Conservation (phyloP, 2,329 filamentous ascomycete species). For the Pseudocercospora musae region DNA sequence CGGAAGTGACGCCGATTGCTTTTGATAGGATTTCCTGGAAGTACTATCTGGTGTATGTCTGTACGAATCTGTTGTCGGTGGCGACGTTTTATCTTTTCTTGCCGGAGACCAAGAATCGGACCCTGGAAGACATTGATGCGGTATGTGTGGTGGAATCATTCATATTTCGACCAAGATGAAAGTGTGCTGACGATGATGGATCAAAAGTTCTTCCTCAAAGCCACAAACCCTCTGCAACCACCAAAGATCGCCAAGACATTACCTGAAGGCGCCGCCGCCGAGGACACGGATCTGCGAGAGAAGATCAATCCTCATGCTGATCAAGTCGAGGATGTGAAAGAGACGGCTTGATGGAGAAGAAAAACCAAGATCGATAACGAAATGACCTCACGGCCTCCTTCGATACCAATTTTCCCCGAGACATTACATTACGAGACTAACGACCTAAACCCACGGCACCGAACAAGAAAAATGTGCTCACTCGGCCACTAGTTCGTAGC, state of each 20-base stretch:
- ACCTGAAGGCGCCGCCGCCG: constrained; percentile 21
- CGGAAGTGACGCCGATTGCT: constrained; percentile 50
- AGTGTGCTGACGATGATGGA: too few species aligned
- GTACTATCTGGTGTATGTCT: constrained; percentile 51
- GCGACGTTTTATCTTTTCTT: constrained; percentile 37
- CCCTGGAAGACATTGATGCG: constrained; percentile 32
- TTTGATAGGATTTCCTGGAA: constrained; percentile 51
- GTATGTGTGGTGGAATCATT: not conserved
- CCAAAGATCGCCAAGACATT: constrained; percentile 23
- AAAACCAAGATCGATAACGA: too few species aligned
- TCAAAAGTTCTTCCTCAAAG: constrained; percentile 23
- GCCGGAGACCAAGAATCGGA: constrained; percentile 29
- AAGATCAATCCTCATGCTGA: constrained; percentile 16
- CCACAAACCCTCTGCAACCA: constrained; percentile 23
- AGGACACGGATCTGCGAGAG: constrained; percentile 15
- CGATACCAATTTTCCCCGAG: too few species aligned
- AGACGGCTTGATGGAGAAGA: not conserved
- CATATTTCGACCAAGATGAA: not conserved
- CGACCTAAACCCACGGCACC: too few species aligned
- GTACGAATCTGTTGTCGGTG: constrained; percentile 57
- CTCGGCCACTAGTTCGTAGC: too few species aligned
- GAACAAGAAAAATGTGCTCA: too few species aligned
- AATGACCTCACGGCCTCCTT: too few species aligned
- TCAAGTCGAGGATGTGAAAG: constrained; percentile 13
- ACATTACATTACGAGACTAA: too few species aligned